These are phyloP conservation scores for Condylostoma magnum DNA, from an alignment of 169 alveolate species.

Conservation along the genomic window DNA sequence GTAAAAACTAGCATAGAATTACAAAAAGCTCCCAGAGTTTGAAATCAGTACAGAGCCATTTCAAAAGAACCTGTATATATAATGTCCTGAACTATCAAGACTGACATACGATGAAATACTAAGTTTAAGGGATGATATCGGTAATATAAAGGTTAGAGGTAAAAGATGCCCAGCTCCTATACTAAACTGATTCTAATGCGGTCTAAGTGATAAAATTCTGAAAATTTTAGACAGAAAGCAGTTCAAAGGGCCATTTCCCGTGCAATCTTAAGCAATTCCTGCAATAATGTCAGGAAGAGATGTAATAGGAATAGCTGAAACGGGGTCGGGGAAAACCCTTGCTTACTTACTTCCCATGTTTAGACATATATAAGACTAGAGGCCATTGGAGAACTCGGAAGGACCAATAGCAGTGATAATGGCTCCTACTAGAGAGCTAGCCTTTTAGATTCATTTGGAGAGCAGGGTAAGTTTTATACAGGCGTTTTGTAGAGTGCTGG, in stretches of 20 bases:
- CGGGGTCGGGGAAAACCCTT: conserved; percentile 95
- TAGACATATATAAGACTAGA: conserved; percentile 91
- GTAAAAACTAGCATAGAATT: conserved; percentile 34
- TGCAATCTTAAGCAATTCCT: conserved; percentile 97
- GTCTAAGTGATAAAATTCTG: conserved; percentile 92
- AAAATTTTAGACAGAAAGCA: conserved; percentile 87
- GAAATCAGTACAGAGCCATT: conserved; percentile 61
- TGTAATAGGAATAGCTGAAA: conserved; percentile 93
- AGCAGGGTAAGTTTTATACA: conserved; percentile 36
- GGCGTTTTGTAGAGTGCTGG: not conserved
- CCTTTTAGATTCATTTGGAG: conserved; percentile 77
- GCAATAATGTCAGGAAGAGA: conserved; percentile 89
- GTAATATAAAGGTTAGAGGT: conserved; percentile 90
- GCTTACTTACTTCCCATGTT: conserved; percentile 97
- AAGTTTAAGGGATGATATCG: conserved; percentile 65
- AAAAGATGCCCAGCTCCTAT: conserved; percentile 94
- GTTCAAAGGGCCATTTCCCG: conserved; percentile 94
- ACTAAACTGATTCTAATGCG: conserved; percentile 95
- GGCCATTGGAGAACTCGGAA: conserved; percentile 87
- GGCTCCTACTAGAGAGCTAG: conserved; percentile 88
- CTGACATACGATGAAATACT: conserved; percentile 74
- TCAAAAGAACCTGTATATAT: conserved; percentile 75
- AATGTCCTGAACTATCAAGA: conserved; percentile 66
- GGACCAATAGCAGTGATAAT: conserved; percentile 83
- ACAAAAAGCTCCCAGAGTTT: conserved; percentile 46